Percentiles rank a stretch among this genome's conserved stretches.
These are phyloP conservation scores for Gaeumannomyces tritici DNA, from an alignment of 2,329 filamentous ascomycete species.

Conservation along the genomic window DNA sequence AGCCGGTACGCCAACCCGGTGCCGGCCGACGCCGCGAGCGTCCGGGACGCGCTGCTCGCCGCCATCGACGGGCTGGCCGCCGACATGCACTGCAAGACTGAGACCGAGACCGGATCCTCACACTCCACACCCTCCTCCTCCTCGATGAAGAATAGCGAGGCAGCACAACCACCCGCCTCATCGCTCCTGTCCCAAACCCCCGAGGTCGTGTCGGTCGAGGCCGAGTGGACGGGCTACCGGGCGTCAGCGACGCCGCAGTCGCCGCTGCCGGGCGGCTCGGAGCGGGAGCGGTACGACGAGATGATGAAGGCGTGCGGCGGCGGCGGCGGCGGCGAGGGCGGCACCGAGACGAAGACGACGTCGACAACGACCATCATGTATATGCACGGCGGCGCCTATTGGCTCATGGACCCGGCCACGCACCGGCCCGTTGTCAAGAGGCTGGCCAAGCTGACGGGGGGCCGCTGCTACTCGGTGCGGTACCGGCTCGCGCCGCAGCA, in stretches of 20 bases:
- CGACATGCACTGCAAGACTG: neutral
- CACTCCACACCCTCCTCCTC: neutral
- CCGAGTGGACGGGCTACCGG: constrained; percentile 69
- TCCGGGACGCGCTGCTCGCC: constrained; percentile 47
- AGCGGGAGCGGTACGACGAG: constrained; percentile 53
- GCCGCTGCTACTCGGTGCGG: constrained; percentile 60
- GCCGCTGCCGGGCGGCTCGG: constrained; percentile 44
- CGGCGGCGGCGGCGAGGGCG: no score
- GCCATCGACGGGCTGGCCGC: constrained; percentile 46
- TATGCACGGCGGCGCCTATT: constrained; percentile 70
- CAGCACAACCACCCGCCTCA: neutral
- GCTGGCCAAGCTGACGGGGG: constrained; percentile 56
- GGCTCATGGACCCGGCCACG: constrained; percentile 58
- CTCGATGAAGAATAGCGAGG: neutral
- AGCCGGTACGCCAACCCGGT: constrained; percentile 56
- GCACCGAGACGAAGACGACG: no score
- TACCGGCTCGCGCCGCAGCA: constrained; percentile 68
- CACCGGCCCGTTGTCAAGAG: constrained; percentile 50
- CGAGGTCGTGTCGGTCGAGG: constrained; percentile 48
- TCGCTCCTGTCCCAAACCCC: constrained; percentile 28
- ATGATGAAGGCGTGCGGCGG: constrained; percentile 53
- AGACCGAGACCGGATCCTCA: constrained; percentile 11
- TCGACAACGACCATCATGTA: constrained; percentile 52
- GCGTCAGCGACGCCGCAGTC: constrained; percentile 39
- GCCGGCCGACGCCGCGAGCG: constrained; percentile 39